Base-by-base conservation (phyloP, 2,329 filamentous ascomycete genomes). In the Botryotinia convoluta region DNA sequence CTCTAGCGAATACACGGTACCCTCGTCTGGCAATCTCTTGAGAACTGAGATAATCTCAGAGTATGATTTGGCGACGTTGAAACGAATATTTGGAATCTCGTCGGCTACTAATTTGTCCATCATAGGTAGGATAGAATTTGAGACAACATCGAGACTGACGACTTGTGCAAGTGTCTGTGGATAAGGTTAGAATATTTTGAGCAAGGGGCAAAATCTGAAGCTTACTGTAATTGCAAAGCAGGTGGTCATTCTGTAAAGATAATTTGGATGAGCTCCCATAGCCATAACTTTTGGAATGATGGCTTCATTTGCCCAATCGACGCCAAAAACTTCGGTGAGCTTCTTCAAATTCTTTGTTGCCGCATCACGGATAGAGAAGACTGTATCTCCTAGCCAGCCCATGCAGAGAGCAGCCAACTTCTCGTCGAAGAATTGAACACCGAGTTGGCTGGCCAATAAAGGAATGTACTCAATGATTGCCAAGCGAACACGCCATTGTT, bases 401-500 rank as follows among this genome's bases (percentile, higher is more conserved):
- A 99, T 98, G 87, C 96, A 99, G 54, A 99, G 87, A 77, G 91
- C 92, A 83, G 93, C 95, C 71, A 99, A 88, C 85, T 99, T 97
- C 84, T 99, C 96, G 79, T 99, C 95, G 81, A 99, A 99, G 87
- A 99, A 99, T 82, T 97, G 91, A 70, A 98, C 95, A 67, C 96
- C 96, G 20, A 99, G 89, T 83, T 99, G 96, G 81, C 94, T 96
- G 71, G 96, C 96, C 74, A 99, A 90, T 73, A 99, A 88, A 44
- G 96, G 96, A 79, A 99, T 98, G 85, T 99, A 98, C 88, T 99
- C 95, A 83, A 99, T 99, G 82, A 99, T 99, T 74, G 96, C 96
- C 77, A 99, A 88, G 78, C 96, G 93, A 74, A 99, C 96, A 81
- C 96, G 92, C 96, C 96, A 99, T 86, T 98, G 95, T 88, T 99